phyloP scores from a whole-genome alignment of 176 grass and related monocot genomes.

The Triticum dicoccoides region DNA sequence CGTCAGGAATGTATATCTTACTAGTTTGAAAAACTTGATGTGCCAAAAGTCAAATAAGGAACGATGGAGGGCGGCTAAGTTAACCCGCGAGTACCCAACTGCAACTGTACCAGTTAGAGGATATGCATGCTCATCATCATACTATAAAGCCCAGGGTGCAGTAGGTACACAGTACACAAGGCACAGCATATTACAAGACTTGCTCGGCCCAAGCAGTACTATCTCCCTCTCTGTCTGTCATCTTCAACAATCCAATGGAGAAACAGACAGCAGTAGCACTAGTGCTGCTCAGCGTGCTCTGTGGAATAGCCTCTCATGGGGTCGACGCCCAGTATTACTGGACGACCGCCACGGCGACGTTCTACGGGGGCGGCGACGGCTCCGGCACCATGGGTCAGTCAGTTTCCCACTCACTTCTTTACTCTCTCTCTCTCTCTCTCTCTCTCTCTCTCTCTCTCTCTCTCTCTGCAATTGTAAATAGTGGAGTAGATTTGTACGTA shows the following conservation, averaged over 20 bases:
- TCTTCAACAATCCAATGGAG: constrained; percentile 11
- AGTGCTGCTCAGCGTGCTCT: not conserved
- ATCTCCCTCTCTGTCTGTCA: not conserved
- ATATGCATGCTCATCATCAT: not conserved
- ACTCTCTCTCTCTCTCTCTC: not conserved
- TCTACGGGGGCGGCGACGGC: constrained; percentile 55
- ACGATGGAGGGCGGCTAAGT: not conserved
- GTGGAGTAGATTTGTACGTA: not conserved
- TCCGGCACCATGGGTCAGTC: constrained; percentile 58
- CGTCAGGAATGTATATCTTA: constrained; percentile 24
- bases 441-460: no score
- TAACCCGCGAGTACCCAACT: not conserved
- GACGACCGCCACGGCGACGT: constrained; percentile 45
- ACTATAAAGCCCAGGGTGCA: constrained; percentile 35
- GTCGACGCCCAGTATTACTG: constrained; percentile 20
- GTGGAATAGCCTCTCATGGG: not conserved
- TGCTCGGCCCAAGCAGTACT: not conserved
- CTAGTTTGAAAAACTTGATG: constrained; percentile 24
- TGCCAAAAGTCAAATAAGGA: constrained; percentile 40
- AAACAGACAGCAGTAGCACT: not conserved
- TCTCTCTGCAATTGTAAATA: no score
- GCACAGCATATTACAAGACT: not conserved
- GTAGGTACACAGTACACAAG: not conserved
- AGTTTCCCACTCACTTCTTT: not conserved
- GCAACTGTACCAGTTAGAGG: not conserved